Base-by-base conservation (phyloP, 1,284 basidiomycete species). In the Trametes hirsuta region DNA sequence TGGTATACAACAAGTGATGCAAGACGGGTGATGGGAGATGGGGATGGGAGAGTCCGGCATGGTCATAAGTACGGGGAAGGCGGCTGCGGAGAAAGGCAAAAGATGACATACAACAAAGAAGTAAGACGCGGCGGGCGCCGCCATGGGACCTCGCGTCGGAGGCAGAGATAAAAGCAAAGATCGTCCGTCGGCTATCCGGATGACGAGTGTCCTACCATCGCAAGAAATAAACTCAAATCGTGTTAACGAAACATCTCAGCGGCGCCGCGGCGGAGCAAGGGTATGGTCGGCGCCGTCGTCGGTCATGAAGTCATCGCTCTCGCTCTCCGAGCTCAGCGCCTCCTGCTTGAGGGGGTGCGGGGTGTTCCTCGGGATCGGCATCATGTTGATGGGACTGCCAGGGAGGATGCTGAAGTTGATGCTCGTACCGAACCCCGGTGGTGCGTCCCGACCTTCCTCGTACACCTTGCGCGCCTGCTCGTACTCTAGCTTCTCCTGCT, bases 401-500 rank as follows among this genome's bases (percentile, higher is more conserved):
- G 87, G 85, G 37, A 90, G 78, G 71, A 90, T 89, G 74, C 86
- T 90, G 72, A 91, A 92, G 73, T 88, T 90, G 80, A 88, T 91
- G 72, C 80, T 89, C 41, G 84, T 84, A 14, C 84, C 84, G 67
- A 87, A 84, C 2, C 83, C 87, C 14, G 84, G 81, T 30, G 30
- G 30, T 30, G 30, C 30, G 30, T 30, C 30, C 35, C 87, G 84
- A 59, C 90, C 90, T 69, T 94, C 91, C 72, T 95, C 93, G 70
- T 95, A 95, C 49, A 92, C 68, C 72, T 90, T 83, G 56, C 91
- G 80, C 39, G 90, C 90, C 21, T 86, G 81, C 71, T 95, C 93
- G 75, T 96, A 96, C 66, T 93, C 90, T 77, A 94, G 86, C 79
- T 95, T 96, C 82, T 95, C 93, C 71, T 91, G 89, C 74, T 95